Evolutionary conservation across 306 rosid species (phyloP), one percentile per base, ranked within the genome.

Genomic region (Cucurbita ficifolia): DNA sequence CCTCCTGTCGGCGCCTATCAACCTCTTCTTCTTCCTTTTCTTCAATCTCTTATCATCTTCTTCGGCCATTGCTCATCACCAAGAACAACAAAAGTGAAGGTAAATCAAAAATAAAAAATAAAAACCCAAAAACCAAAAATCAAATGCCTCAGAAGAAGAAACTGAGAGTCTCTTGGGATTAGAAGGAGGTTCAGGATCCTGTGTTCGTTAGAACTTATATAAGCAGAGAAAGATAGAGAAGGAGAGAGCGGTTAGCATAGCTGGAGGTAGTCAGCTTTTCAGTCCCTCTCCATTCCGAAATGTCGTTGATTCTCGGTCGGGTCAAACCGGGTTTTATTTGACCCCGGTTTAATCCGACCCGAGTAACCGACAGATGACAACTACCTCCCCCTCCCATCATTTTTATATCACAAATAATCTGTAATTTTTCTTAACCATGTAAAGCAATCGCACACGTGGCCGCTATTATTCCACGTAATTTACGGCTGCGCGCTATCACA

Each of bases 1-100:
- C 42, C 48, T 57, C 39, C 52, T 18, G 58, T 55, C 33, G 45
- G 18, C 36, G 72, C 24, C 52, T 6, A 18, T 36, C 72, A 29
- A 50, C 73, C 63, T 65, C 76, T 51, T 69, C 65, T 75, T 55
- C 79, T 45, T 79, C 79, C 72, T 75, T 76, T 67, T 79, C 78
- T 74, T 74, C 46, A 54, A 43, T 13, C 7, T 56, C 57, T 13
- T 40, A 43, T 76, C 73, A 73, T 55, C 69, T 64, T 76, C 71
- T 54, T 53, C 53, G 70, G 67, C 78, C 78, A 79, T 79, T 35
- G 54, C 14, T 69, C 80, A 77, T 77, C 6, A 50, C 75, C 75
- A 7, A 51, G 18, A 52, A 56, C 42, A 39, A 14, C 19, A 51
- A 14, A 12, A 43, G 38, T 52, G 75, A 62, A 51, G n/a, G 39